A percentile compares a stretch with the other conserved stretches of the same genome.
Conservation (phyloP, 2,329 filamentous ascomycete genomes). For the Ascochyta koolunga region DNA sequence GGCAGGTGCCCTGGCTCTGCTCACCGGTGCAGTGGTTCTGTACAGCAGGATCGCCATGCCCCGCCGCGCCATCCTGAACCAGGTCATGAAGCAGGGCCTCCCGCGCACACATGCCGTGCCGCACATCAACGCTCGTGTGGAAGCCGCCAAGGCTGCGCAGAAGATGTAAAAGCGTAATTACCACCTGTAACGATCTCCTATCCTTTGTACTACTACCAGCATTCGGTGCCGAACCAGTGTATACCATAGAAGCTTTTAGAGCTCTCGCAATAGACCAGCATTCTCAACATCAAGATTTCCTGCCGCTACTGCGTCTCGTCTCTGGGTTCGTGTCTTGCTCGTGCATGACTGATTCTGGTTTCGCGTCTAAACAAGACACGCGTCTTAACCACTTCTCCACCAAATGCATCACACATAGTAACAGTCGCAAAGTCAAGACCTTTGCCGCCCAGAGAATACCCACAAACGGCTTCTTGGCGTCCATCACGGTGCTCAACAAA, state of each 20-base stretch:
- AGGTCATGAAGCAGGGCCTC: slow-evolving; percentile 34
- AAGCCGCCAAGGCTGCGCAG: slow-evolving; percentile 23
- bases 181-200: slow-evolving; percentile 9
- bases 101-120: slow-evolving; percentile 21
- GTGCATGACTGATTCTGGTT: too few relatives aligned
- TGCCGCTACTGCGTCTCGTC: too few relatives aligned
- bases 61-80: slow-evolving; percentile 38
- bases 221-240: slow-evolving; percentile 14
- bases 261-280: not conserved
- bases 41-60: slow-evolving; percentile 61
- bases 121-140: slow-evolving; percentile 29
- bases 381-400: too few relatives aligned
- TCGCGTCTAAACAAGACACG: too few relatives aligned
- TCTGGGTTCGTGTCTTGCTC: too few relatives aligned
- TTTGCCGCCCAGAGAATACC: not conserved
- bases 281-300: too few relatives aligned
- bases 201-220: slow-evolving; percentile 11
- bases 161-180: slow-evolving; percentile 20
- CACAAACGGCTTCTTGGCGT: slow-evolving; percentile 22
- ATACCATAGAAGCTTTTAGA: slow-evolving; percentile 10
- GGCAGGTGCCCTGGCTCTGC: slow-evolving; percentile 81
- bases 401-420: too few relatives aligned
- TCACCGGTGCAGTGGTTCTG: slow-evolving; percentile 81
- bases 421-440: too few relatives aligned
- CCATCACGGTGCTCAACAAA: slow-evolving; percentile 30